Evolutionary conservation across 768 basidiomycete genomes (phyloP).

Genomic region (Chalciporus chontae): DNA sequence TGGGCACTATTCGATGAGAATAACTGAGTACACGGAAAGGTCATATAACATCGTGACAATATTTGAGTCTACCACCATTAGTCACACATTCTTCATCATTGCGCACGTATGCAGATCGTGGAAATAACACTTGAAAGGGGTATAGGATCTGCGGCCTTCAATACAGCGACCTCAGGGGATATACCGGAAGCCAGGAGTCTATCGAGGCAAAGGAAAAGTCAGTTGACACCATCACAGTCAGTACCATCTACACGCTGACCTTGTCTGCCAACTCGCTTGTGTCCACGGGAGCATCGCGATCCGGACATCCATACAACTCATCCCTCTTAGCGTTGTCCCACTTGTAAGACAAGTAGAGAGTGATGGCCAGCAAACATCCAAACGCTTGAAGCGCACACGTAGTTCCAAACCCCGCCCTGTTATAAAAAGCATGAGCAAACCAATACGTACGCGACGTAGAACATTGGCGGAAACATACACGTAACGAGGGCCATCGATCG

Average conservation of each 20-base stretch:
- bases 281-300: conserved; percentile 48
- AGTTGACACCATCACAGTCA: too few relatives aligned
- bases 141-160: too few relatives aligned
- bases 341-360: conserved; percentile 60
- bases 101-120: too few relatives aligned
- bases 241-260: conserved; percentile 32
- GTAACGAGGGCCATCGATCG: conserved; percentile 60
- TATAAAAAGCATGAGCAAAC: neutral
- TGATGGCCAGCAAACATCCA: conserved; percentile 28
- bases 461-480: conserved; percentile 40
- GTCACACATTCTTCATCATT: too few relatives aligned
- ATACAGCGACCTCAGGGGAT: conserved; percentile 10
- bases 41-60: too few relatives aligned
- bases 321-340: conserved; percentile 57
- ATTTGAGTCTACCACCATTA: too few relatives aligned
- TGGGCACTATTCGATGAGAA: too few relatives aligned
- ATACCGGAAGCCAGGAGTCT: conserved; percentile 22
- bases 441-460: neutral
- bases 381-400: conserved; percentile 32
- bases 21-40: too few relatives aligned
- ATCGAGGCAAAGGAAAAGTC: neutral
- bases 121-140: too few relatives aligned
- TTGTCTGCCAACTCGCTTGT: conserved; percentile 66
- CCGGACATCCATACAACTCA: conserved; percentile 46
- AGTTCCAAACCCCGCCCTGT: conserved; percentile 59